Base-by-base conservation (phyloP, 2,329 filamentous ascomycete species). In the Dactylellina drechsleri region DNA sequence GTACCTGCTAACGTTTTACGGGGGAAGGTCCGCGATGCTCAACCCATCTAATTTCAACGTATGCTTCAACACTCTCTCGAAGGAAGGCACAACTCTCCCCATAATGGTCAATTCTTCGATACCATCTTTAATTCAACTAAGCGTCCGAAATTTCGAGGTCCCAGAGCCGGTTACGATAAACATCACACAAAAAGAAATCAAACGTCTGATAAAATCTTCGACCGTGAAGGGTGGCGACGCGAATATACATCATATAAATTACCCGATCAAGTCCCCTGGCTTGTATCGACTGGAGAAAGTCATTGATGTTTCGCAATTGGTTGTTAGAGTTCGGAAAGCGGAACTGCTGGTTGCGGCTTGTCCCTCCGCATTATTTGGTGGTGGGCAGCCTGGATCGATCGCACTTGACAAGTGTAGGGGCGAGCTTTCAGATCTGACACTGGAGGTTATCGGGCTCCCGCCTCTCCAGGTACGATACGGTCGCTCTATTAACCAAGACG, bases 391-490 rank as follows among this genome's bases (percentile, higher is more conserved):
- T 31, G 31, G 41, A 12, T 84, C 86, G 4, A 83, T 85, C 1
- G 74, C 68, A 16, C 77, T 64, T 18, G 86, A 91, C 77, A 91
- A 91, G 79, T 99, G 95, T 81, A 88, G 90, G 62, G 92, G 92
- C 62, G 94, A 99, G 78, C 83, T 98, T 41, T 98, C 95, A 1
- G 89, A 97, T 79, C 84, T 98, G 53, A 87, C 89, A 16, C 84
- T 99, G 60, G 89, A 94, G 79, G 92, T 97, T 2, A 86, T 91
- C 77, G 95, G 95, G 16, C 96, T 93, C 0, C 92, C 96, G 1
- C 95, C 95, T 2, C 85, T 99, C 77, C 93, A 93, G 81, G 91
- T 99, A 78, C 92, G 92, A 79, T 99, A 99, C 82, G 95, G 92
- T 79, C 90, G 93, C 64, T 90, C 89, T 5, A 89, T 97, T 78